Evolutionary conservation across 345 rosid genomes (phyloP).

Genomic region (Populus alba): DNA sequence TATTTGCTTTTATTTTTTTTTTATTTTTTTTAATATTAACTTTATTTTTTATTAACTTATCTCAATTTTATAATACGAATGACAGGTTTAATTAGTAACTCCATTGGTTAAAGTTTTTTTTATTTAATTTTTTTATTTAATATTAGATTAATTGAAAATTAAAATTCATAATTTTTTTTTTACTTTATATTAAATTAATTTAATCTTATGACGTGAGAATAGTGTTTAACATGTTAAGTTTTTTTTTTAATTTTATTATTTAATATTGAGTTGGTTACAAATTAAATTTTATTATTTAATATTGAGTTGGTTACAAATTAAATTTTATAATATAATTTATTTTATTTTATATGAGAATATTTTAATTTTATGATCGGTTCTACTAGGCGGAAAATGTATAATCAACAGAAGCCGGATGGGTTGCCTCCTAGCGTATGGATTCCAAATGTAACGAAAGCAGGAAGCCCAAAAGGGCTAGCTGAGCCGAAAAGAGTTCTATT

Average conservation of each 20-base stretch:
- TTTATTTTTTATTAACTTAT: no score
- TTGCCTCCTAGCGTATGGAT: not conserved
- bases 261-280: accelerated
- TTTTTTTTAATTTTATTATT: no score
- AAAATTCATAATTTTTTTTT: accelerated
- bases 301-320: accelerated
- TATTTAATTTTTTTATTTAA: no score
- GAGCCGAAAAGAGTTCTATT: slow-evolving; percentile 24
- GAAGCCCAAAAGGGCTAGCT: slow-evolving; percentile 4
- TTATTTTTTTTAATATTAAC: no score
- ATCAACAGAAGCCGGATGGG: not conserved
- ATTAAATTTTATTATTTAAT: no score
- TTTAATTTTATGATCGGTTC: not conserved
- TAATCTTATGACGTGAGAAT: accelerated
- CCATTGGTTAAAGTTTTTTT: no score
- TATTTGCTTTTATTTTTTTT: no score
- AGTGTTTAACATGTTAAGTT: no score
- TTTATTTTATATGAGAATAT: no score
- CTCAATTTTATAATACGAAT: accelerated
- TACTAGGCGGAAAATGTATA: not conserved
- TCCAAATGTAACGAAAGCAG: not conserved
- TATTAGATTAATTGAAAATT: no score
- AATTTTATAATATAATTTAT: no score
- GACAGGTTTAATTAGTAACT: accelerated
- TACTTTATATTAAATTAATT: no score